A percentile compares a stretch with the other conserved stretches of the same genome.
phyloP scores from a whole-genome alignment of 495 filamentous ascomycete species.

The Penicillium canescens region DNA sequence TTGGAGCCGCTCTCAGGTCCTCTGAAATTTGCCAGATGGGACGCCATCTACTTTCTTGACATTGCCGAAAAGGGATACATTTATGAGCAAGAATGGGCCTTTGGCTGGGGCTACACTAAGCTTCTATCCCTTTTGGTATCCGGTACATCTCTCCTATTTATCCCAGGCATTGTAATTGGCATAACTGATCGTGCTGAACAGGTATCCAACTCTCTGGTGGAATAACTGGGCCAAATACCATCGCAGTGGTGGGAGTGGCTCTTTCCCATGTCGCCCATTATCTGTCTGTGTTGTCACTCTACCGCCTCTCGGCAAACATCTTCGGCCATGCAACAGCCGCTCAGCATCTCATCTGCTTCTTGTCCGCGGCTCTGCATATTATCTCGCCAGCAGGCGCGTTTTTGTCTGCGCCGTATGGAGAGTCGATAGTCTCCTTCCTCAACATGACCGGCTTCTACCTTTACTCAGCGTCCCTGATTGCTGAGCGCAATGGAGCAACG shows the following conservation, averaged over 20 bases:
- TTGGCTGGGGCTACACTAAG: conserved; percentile 67
- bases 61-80: conserved; percentile 69
- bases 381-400: conserved; percentile 87
- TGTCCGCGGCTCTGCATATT: conserved; percentile 73
- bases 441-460: conserved; percentile 72
- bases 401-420: conserved; percentile 82
- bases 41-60: conserved; percentile 83
- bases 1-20: conserved; percentile 24
- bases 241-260: conserved; percentile 56
- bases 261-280: conserved; percentile 75
- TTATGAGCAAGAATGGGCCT: conserved; percentile 97
- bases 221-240: conserved; percentile 19
- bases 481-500: conserved; percentile 20
- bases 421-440: conserved; percentile 76
- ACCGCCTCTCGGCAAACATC: conserved; percentile 50
- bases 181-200: conserved; percentile 14
- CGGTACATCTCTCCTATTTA: conserved; percentile 37
- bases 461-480: conserved; percentile 59
- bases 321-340: conserved; percentile 28
- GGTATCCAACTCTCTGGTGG: conserved; percentile 28
- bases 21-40: conserved; percentile 77
- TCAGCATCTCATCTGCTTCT: conserved; percentile 55
- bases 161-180: background rate
- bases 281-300: conserved; percentile 69
- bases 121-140: conserved; percentile 45